These are phyloP conservation scores for Epichloe sibirici DNA, from an alignment of 2,329 filamentous ascomycete species.

Conservation along the genomic window DNA sequence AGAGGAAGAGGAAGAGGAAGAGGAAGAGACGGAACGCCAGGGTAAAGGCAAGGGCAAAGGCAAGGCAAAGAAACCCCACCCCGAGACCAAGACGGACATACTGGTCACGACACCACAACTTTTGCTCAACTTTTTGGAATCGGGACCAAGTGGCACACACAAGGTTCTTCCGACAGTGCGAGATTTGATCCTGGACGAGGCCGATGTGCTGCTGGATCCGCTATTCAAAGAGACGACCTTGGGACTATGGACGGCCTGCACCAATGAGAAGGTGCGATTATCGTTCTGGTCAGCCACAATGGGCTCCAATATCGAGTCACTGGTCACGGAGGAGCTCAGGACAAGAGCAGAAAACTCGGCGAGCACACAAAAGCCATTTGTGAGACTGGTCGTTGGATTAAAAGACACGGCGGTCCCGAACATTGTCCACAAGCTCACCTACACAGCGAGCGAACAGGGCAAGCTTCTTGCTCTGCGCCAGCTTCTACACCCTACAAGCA, in stretches of 20 bases:
- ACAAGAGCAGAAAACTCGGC: conserved; percentile 33
- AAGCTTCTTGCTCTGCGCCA: conserved; percentile 88
- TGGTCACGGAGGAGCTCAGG: conserved; percentile 57
- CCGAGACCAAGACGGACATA: conserved; percentile 24
- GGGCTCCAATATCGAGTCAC: conserved; percentile 78
- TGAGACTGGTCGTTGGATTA: conserved; percentile 86
- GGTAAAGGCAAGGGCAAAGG: conserved; percentile 21
- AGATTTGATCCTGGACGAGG: conserved; percentile 79
- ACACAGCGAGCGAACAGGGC: conserved; percentile 84
- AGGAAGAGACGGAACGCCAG: conserved; percentile 23
- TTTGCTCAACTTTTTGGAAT: conserved; percentile 60
- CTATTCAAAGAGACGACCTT: conserved; percentile 85
- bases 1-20: conserved; percentile 27
- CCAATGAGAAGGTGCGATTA: conserved; percentile 53
- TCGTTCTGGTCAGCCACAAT: conserved; percentile 96
- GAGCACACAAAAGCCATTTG: conserved; percentile 36
- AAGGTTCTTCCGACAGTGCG: conserved; percentile 53
- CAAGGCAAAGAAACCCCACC: conserved; percentile 12
- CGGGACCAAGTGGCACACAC: conserved; percentile 29
- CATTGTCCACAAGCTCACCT: conserved; percentile 76
- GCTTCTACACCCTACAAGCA: conserved; percentile 63
- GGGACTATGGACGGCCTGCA: conserved; percentile 70
- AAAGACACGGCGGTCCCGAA: conserved; percentile 95
- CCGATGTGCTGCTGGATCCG: conserved; percentile 83
- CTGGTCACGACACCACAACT: conserved; percentile 39